These are phyloP conservation scores for Aspergillus spinulosporus DNA, from an alignment of 2,329 filamentous ascomycete species.

Conservation along the genomic window DNA sequence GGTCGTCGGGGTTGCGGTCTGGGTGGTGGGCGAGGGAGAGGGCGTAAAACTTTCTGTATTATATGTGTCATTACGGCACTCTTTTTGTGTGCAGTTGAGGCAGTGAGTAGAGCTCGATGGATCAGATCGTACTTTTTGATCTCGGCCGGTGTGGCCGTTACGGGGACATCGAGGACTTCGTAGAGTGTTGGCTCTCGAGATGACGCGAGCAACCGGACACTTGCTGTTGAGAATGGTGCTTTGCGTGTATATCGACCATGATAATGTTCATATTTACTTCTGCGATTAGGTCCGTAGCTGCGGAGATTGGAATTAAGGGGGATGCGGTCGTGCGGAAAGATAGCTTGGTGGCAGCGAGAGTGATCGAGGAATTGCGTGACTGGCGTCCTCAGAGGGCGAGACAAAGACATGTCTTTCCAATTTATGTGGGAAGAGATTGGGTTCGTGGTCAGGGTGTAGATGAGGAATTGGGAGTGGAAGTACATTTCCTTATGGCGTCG, in stretches of 20 bases:
- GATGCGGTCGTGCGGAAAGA: not conserved
- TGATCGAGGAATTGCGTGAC: conserved; percentile 11
- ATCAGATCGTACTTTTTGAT: conserved; percentile 72
- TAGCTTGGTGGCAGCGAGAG: not conserved
- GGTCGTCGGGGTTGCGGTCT: conserved; percentile 80
- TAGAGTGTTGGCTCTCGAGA: conserved; percentile 67
- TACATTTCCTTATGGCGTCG: conserved; percentile 13
- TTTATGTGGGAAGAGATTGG: not conserved
- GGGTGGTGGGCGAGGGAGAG: conserved; percentile 93
- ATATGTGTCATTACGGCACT: not conserved
- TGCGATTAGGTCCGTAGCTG: not conserved
- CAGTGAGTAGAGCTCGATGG: not conserved
- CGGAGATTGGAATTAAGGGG: not conserved
- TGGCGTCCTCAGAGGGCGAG: conserved; percentile 23
- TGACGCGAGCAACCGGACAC: conserved; percentile 22
- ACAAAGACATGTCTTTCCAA: conserved; percentile 26
- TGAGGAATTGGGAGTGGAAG: not conserved
- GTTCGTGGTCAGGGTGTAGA: not conserved
- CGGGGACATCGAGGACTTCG: conserved; percentile 71
- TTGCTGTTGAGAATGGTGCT: conserved; percentile 49
- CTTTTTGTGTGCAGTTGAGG: not conserved
- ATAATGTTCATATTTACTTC: not conserved
- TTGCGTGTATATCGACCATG: conserved; percentile 3
- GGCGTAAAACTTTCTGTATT: conserved; percentile 69
- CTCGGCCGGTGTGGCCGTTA: conserved; percentile 68